phyloP scores from a whole-genome alignment of 345 rosid species.

The Citrus australasica region DNA sequence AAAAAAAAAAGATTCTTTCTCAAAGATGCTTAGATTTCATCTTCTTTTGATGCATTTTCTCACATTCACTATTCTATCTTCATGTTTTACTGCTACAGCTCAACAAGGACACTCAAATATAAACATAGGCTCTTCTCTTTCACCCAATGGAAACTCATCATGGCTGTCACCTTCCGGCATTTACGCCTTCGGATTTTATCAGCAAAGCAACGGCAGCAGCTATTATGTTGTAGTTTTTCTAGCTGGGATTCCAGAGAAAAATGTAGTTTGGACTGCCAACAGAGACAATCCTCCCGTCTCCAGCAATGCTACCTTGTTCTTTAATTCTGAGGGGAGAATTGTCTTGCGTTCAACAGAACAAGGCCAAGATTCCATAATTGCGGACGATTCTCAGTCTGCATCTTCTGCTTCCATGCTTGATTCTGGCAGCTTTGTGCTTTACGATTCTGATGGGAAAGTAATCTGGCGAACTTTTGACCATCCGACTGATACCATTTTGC shows the following conservation, averaged over 20 bases:
- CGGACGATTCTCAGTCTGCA: neutral
- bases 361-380: neutral
- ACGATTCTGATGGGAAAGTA: constrained; percentile 3
- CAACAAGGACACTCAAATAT: constrained; percentile 22
- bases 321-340: neutral
- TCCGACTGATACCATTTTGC: constrained; percentile 14
- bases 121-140: constrained; percentile 16
- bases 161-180: constrained; percentile 36
- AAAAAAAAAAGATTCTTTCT: too few species aligned
- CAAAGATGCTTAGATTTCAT: neutral
- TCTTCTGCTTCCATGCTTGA: constrained; percentile 27
- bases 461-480: constrained; percentile 24
- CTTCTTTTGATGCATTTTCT: neutral
- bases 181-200: constrained; percentile 36
- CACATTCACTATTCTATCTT: constrained; percentile 1
- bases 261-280: constrained; percentile 16
- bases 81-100: neutral
- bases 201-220: constrained; percentile 11
- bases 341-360: constrained; percentile 1
- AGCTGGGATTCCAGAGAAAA: neutral
- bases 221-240: constrained; percentile 28
- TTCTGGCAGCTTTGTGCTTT: constrained; percentile 20
- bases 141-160: constrained; percentile 8
- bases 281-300: constrained; percentile 14
- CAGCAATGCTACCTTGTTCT: constrained; percentile 1